Evolutionary conservation across 345 rosid genomes (phyloP).

Genomic region (Raphanus sativus): DNA sequence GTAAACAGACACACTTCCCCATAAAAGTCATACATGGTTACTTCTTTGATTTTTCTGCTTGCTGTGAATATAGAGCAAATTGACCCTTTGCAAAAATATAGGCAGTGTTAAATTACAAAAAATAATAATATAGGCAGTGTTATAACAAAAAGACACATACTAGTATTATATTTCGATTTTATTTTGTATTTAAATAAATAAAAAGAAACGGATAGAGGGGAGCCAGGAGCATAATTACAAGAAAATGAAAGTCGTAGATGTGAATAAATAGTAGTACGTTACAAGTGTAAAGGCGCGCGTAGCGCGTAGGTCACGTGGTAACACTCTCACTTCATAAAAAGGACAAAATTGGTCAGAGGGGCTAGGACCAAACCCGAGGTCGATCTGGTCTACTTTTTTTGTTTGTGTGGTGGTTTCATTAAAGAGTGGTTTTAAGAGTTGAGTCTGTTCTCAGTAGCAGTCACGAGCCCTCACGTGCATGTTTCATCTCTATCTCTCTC

Average conservation of each 20-base stretch:
- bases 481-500: neutral
- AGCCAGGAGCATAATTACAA: slow-evolving; percentile 18
- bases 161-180: neutral
- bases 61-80: too few species aligned
- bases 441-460: slow-evolving; percentile 34
- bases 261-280: neutral
- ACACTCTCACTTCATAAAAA: slow-evolving; percentile 23
- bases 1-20: too few species aligned
- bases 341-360: slow-evolving; percentile 37
- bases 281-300: slow-evolving; percentile 44
- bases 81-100: slow-evolving; percentile 12
- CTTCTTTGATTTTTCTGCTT: too few species aligned
- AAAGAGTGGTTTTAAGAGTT: slow-evolving; percentile 16
- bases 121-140: neutral
- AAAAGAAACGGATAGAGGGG: neutral
- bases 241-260: slow-evolving; percentile 17
- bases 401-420: neutral
- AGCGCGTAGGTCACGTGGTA: slow-evolving; percentile 41
- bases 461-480: slow-evolving; percentile 46
- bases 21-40: too few species aligned
- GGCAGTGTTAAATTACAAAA: too few species aligned
- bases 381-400: slow-evolving; percentile 30
- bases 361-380: slow-evolving; percentile 40
- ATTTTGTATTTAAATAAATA: neutral
- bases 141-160: neutral